phyloP scores from a whole-genome alignment of 192 early-diverging fungal species.

The Mortierella antarctica region DNA sequence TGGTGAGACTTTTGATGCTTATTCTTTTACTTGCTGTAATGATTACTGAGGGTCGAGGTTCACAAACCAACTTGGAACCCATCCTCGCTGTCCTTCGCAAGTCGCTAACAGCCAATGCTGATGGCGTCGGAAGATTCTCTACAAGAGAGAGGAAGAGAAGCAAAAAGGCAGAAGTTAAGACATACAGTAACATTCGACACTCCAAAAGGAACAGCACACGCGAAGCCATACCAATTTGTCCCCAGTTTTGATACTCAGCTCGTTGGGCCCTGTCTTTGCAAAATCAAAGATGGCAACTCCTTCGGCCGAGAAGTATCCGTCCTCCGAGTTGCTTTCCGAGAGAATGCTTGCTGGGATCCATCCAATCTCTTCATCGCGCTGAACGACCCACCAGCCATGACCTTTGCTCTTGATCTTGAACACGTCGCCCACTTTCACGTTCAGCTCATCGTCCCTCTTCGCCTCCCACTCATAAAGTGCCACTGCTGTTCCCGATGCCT shows the following conservation, averaged over 20 bases:
- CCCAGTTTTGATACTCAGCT: constrained; percentile 64
- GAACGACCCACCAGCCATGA: constrained; percentile 70
- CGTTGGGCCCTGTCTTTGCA: constrained; percentile 57
- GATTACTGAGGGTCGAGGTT: constrained; percentile 36
- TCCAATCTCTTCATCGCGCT: constrained; percentile 62
- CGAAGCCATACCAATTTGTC: constrained; percentile 54
- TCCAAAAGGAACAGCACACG: constrained; percentile 33
- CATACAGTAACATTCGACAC: constrained; percentile 2
- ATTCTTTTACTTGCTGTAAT: neutral
- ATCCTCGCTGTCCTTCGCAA: constrained; percentile 60
- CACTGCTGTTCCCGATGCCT: constrained; percentile 59
- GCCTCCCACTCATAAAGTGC: constrained; percentile 73
- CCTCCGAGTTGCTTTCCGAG: constrained; percentile 58
- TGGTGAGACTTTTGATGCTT: too few relatives aligned
- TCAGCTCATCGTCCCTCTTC: constrained; percentile 67
- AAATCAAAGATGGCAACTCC: constrained; percentile 68
- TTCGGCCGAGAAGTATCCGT: constrained; percentile 54
- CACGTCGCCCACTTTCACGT: constrained; percentile 70
- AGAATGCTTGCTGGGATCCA: constrained; percentile 71
- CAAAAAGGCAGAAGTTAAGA: neutral
- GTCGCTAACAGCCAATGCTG: constrained; percentile 50
- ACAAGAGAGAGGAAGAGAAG: neutral
- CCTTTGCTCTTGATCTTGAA: constrained; percentile 68
- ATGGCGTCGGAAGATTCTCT: constrained; percentile 54
- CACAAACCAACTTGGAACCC: constrained; percentile 70